phyloP scores from a whole-genome alignment of 352 stramenopile species.

The Pythium sukuiense region DNA sequence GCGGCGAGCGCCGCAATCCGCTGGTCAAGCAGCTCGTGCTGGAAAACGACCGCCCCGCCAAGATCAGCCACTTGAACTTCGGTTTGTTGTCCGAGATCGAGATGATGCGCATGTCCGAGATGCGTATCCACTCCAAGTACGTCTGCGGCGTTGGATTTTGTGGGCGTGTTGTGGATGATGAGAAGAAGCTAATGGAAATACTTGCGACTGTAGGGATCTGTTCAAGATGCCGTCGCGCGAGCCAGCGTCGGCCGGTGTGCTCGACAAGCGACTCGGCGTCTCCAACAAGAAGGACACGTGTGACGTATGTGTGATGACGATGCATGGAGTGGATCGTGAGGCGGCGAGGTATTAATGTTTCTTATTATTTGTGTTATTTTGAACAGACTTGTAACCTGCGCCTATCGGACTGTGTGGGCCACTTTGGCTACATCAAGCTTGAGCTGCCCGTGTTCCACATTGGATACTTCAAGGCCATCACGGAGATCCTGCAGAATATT shows the following conservation, averaged over 20 bases:
- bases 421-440: slow-evolving; percentile 99
- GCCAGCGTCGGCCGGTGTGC: slow-evolving; percentile 91
- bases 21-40: slow-evolving; percentile 90
- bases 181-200: not conserved
- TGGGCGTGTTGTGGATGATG: not conserved
- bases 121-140: slow-evolving; percentile 90
- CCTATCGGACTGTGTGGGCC: slow-evolving; percentile 96
- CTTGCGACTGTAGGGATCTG: slow-evolving; percentile 80
- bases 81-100: slow-evolving; percentile 94
- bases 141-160: slow-evolving; percentile 1
- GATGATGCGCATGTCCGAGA: slow-evolving; percentile 95
- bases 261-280: slow-evolving; percentile 97
- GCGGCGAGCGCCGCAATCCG: slow-evolving; percentile 74
- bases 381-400: slow-evolving; percentile 85
- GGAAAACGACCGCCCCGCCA: slow-evolving; percentile 86
- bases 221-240: slow-evolving; percentile 96
- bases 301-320: slow-evolving; percentile 62
- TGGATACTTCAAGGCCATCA: slow-evolving; percentile 99
- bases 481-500: slow-evolving; percentile 98
- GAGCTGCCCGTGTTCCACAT: slow-evolving; percentile 99
- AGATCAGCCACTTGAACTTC: slow-evolving; percentile 98
- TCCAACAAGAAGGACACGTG: slow-evolving; percentile 97
- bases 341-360: not conserved
- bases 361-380: not conserved
- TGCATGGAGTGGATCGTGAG: not conserved